Conservation (phyloP, 495 filamentous ascomycete genomes). For the Aspergillus affinis region DNA sequence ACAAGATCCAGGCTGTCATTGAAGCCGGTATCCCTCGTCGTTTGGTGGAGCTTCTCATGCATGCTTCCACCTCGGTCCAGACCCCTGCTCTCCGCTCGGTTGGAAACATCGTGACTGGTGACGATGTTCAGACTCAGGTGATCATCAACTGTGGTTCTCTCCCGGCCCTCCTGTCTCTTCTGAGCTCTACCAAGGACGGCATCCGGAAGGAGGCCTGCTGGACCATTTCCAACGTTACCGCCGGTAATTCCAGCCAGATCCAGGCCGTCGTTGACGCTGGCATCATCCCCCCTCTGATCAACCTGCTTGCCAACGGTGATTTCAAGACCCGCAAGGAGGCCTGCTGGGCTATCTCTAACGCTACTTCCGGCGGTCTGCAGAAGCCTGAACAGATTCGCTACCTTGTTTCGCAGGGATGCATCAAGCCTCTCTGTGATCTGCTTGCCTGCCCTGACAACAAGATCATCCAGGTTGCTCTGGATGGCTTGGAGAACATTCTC, state of each 20-base stretch:
- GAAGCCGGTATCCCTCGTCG: conserved; percentile 97
- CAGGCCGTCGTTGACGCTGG: conserved; percentile 95
- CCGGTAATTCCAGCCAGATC: conserved; percentile 96
- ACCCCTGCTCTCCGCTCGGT: conserved; percentile 96
- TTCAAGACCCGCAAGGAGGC: conserved; percentile 99
- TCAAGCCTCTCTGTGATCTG: conserved; percentile 96
- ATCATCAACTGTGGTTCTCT: conserved; percentile 98
- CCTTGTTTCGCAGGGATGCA: conserved; percentile 88
- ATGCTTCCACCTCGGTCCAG: conserved; percentile 98
- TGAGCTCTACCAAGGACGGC: conserved; percentile 96
- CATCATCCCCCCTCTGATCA: conserved; percentile 94
- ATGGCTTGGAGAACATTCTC: conserved; percentile 98
- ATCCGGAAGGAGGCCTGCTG: conserved; percentile 99
- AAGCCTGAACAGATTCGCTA: conserved; percentile 99
- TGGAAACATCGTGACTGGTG: conserved; percentile 98
- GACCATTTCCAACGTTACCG: conserved; percentile 99
- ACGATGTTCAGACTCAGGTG: conserved; percentile 98
- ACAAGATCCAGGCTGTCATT: conserved; percentile 99
- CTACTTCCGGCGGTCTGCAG: conserved; percentile 94
- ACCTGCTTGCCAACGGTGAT: conserved; percentile 92
- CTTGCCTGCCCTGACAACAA: conserved; percentile 98
- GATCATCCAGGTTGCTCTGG: conserved; percentile 98
- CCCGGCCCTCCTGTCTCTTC: conserved; percentile 83
- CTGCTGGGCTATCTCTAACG: conserved; percentile 99
- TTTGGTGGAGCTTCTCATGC: conserved; percentile 95